Percentiles rank a stretch among this genome's conserved stretches.
phyloP scores from a whole-genome alignment of 371 early-diverging fungal species.

The Mucor lusitanicus region DNA sequence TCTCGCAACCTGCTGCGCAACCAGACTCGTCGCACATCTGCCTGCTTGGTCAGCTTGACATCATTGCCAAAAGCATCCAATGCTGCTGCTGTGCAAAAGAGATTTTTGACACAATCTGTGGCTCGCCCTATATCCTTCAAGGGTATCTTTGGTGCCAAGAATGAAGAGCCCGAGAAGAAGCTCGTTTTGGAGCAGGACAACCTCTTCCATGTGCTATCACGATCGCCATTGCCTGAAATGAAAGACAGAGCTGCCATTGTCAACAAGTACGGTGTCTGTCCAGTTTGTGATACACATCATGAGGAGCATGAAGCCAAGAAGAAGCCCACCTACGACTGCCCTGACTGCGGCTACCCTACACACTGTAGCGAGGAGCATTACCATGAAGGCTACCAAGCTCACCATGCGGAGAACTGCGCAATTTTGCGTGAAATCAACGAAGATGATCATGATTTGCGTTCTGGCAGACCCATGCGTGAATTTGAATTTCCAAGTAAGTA shows the following conservation, averaged over 20 bases:
- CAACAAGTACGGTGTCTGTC: constrained; percentile 70
- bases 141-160: constrained; percentile 25
- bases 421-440: constrained; percentile 74
- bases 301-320: constrained; percentile 34
- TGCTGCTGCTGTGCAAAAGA: neutral
- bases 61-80: neutral
- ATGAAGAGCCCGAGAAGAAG: constrained; percentile 3
- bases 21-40: neutral
- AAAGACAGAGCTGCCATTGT: constrained; percentile 71
- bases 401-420: constrained; percentile 55
- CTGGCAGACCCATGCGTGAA: constrained; percentile 76
- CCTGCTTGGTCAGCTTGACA: neutral
- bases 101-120: constrained; percentile 20
- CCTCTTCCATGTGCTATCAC: constrained; percentile 71
- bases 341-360: constrained; percentile 84
- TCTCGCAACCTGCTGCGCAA: constrained; percentile 5
- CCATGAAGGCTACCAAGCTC: constrained; percentile 58
- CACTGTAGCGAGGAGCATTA: constrained; percentile 83
- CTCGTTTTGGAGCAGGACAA: constrained; percentile 55
- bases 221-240: constrained; percentile 74
- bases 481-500: constrained; percentile 80
- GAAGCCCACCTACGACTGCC: constrained; percentile 70
- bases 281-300: constrained; percentile 65
- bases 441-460: constrained; percentile 85
- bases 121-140: constrained; percentile 40